Base-by-base conservation (phyloP, 768 basidiomycete species). In the Boletus eberwhitei region DNA sequence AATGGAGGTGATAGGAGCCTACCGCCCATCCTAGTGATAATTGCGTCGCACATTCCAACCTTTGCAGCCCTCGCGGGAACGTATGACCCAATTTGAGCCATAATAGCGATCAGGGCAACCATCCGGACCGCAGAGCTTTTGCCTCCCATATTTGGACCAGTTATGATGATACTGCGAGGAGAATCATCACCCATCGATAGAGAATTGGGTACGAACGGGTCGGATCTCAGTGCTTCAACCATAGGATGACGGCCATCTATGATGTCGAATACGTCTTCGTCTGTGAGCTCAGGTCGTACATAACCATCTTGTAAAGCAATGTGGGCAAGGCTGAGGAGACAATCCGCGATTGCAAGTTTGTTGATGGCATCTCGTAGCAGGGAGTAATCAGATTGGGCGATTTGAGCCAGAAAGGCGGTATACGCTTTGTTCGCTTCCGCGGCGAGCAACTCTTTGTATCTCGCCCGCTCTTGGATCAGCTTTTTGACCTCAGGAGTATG, bases 1-100 rank as follows among this genome's bases (percentile, higher is more conserved):
- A 48, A 34, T 42, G 39, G 41, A 54, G 38, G 44, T 24, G n/a
- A 44, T 13, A 21, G 7, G 5, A 5, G 59, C 83, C 48, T 61
- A 87, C 89, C 88, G 54, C 93, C 93, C 92, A 95, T 95, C 48
- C 95, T 79, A 2, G 93, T 95, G 22, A 89, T 77, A 19, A 98
- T 83, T 0, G 86, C 84, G 63, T 98, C 94, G 48, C 93, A 77
- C 48, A 95, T 74, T n/a, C 88, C 84, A 41, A 96, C 72, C 59
- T 73, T 87, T 45, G 89, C 87, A 0, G 83, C 79, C 14, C 73
- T 71, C 1, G 93, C 93, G 17, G 96, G 96, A 3, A 98, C 92
- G 64, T 91, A 96, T 16, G 86, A 88, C 12, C 96, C 96, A n/a
- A 97, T 85, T 66, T 98, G 94, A 2, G 91, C 70, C 71, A 87